Base-by-base conservation (phyloP, 352 stramenopile species). In the Phytophthora brassicae region DNA sequence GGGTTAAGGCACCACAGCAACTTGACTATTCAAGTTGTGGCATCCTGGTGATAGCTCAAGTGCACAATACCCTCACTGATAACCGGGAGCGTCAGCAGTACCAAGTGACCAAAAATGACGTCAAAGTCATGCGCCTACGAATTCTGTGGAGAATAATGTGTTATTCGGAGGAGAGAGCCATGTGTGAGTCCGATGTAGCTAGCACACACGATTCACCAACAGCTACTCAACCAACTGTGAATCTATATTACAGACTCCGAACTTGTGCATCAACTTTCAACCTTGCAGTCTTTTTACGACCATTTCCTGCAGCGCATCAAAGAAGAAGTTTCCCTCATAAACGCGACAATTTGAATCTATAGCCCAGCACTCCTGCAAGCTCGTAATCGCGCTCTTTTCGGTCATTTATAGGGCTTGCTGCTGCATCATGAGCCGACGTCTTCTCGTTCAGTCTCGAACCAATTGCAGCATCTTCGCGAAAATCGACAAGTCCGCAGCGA, bases 111-210 rank as follows among this genome's bases (percentile, higher is more conserved):
- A 56, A 56, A 22, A 24, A 46, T 26, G 48, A 56, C 6, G 33
- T 38, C 35, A 56, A 35, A 28, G 48, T 46, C 14, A 47, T 56
- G 35, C 19, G 48, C 3, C 33, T 56, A 11, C 6, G 35, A 8
- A 56, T 56, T 4, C 47, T 55, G n/a, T 55, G 33, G 47, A 45
- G 44, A n/a, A 55, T 45, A 17, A 55, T 45, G 47, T 35, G 20
- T 14, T 36, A 55, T 35, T 44, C 47, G 23, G 9, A 55, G 6
- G 47, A 55, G 29, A 19, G 9, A 43, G 4, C 3, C 13, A 35
- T 55, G 3, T 55, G 31, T 0, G 31, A 43, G 11, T 35, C 20
- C 11, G 48, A 56, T 36, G 33, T 35, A 13, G 33, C 33, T 28
- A 46, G 3, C 12, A 43, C 22, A 22, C 16, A 24, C 35, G 6